These are phyloP conservation scores for Salvia miltiorrhiza DNA, from an alignment of 257 asterid species.

Conservation along the genomic window DNA sequence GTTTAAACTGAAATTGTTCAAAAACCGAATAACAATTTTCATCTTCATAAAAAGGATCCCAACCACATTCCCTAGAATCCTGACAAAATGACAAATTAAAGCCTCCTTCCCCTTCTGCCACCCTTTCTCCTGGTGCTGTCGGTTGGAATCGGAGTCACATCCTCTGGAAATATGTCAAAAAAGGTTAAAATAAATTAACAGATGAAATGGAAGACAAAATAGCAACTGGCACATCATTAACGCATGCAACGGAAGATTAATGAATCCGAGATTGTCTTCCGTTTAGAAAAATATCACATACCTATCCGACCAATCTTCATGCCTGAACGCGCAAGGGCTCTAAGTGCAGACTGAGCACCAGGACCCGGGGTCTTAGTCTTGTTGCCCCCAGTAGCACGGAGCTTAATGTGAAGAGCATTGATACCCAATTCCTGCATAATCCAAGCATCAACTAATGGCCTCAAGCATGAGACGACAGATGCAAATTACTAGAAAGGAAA, in stretches of 20 bases:
- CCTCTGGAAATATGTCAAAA: conserved; percentile 36
- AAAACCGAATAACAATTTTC: conserved; percentile 17
- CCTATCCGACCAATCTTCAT: conserved; percentile 97
- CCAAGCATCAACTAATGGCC: background rate
- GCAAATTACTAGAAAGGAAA: background rate
- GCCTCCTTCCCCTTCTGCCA: too few relatives aligned
- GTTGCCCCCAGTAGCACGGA: conserved; percentile 93
- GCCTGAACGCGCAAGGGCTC: conserved; percentile 95
- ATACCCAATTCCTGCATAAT: conserved; percentile 74
- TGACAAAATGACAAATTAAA: background rate
- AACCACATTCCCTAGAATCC: conserved; percentile 8
- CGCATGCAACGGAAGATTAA: too few relatives aligned
- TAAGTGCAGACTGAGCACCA: conserved; percentile 94
- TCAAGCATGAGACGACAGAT: background rate
- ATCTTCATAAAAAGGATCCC: conserved; percentile 3
- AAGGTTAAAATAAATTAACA: background rate
- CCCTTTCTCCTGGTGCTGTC: conserved; percentile 74
- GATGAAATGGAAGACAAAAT: too few relatives aligned
- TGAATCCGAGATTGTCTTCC: too few relatives aligned
- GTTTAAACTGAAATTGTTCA: conserved; percentile 10
- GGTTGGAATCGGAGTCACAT: conserved; percentile 71
- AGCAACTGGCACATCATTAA: too few relatives aligned
- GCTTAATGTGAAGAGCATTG: conserved; percentile 83
- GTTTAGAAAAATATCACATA: conserved; percentile 13
- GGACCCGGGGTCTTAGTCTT: conserved; percentile 98